These are phyloP conservation scores for Termitomyces sp. DNA, from an alignment of 768 basidiomycete species.

Conservation along the genomic window DNA sequence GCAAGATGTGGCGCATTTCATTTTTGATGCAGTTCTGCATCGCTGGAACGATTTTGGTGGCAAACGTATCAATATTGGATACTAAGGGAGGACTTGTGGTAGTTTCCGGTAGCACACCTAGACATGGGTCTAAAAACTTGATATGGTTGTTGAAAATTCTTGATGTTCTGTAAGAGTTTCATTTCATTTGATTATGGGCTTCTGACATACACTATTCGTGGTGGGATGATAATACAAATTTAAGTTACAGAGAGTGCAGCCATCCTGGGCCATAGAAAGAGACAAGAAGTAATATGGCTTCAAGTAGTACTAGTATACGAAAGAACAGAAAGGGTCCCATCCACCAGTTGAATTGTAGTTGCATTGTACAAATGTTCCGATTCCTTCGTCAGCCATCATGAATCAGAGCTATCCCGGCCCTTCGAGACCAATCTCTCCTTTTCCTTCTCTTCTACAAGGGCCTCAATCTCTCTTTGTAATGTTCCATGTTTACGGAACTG, in stretches of 20 bases:
- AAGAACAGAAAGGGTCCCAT: neutral
- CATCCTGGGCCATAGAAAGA: neutral
- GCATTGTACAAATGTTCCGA: neutral
- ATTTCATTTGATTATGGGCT: neutral
- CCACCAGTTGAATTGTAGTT: neutral
- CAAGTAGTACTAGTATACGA: neutral
- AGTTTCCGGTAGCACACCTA: too few relatives aligned
- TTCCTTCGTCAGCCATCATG: neutral
- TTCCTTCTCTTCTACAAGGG: neutral
- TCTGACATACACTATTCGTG: neutral
- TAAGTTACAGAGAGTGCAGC: neutral
- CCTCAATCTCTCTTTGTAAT: conserved; percentile 1
- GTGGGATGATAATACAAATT: neutral
- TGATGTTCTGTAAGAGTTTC: neutral
- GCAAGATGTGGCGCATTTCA: conserved; percentile 64
- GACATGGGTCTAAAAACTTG: too few relatives aligned
- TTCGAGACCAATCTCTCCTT: neutral
- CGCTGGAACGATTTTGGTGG: conserved; percentile 55
- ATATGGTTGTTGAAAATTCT: too few relatives aligned
- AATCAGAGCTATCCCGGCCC: neutral
- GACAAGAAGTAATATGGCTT: neutral
- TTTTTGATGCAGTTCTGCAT: conserved; percentile 44
- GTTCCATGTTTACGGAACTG: conserved; percentile 25
- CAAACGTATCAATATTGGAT: conserved; percentile 42
- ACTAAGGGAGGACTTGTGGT: neutral